phyloP scores from a whole-genome alignment of 148 eudicot species.

The Dysphania ambrosioides region DNA sequence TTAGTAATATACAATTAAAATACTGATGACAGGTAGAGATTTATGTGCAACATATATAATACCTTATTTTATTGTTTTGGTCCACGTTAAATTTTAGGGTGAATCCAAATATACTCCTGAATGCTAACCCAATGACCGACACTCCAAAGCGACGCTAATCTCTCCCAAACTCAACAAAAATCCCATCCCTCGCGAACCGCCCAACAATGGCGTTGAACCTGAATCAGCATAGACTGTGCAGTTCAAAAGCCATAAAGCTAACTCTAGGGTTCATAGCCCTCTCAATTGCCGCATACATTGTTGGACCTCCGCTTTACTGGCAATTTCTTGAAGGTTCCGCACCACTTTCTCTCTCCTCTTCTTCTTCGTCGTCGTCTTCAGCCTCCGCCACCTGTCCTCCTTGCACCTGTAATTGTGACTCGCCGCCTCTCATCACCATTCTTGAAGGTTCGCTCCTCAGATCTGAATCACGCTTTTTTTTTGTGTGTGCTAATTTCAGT shows the following conservation, averaged over 20 bases:
- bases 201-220: constrained; percentile 32
- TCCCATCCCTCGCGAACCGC: no score
- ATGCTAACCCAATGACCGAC: no score
- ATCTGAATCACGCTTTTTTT: background rate
- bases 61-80: no score
- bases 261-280: constrained; percentile 35
- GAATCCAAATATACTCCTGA: no score
- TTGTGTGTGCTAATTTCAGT: background rate
- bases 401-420: constrained; percentile 53
- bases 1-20: no score
- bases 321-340: constrained; percentile 38
- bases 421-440: constrained; percentile 35
- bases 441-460: constrained; percentile 41
- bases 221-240: constrained; percentile 28
- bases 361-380: background rate
- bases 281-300: constrained; percentile 39
- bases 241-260: constrained; percentile 29
- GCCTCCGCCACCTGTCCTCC: constrained; percentile 41
- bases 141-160: background rate
- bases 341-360: constrained; percentile 8
- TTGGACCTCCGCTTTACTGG: constrained; percentile 53
- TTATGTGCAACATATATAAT: no score
- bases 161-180: no score
- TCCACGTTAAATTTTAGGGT: no score
- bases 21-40: no score